Evolutionary conservation across 148 eudicot genomes (phyloP).

Genomic region (Camellia sinensis): DNA sequence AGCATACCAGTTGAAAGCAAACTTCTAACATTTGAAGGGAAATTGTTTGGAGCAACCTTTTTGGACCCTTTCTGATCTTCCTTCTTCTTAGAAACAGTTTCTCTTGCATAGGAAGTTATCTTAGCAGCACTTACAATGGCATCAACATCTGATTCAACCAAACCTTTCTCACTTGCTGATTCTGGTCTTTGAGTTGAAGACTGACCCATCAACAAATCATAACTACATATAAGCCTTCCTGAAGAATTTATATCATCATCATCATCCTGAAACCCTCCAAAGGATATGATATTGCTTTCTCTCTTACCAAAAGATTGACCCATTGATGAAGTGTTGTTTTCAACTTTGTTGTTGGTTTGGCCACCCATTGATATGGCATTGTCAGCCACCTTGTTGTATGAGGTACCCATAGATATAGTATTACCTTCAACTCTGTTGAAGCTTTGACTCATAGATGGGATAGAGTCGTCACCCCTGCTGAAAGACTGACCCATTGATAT

Average conservation of each 20-base stretch:
- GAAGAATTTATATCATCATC: slow-evolving; percentile 26
- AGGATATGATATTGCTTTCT: slow-evolving; percentile 52
- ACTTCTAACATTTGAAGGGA: slow-evolving; percentile 82
- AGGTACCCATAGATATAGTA: slow-evolving; percentile 32
- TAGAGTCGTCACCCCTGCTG: slow-evolving; percentile 24
- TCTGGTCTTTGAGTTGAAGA: slow-evolving; percentile 35
- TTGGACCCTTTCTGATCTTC: slow-evolving; percentile 51
- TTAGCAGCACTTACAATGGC: slow-evolving; percentile 29
- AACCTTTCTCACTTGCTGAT: slow-evolving; percentile 24
- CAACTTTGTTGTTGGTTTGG: slow-evolving; percentile 21
- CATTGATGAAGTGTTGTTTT: slow-evolving; percentile 28
- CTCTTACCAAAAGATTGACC: slow-evolving; percentile 40
- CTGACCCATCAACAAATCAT: slow-evolving; percentile 37
- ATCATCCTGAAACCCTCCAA: slow-evolving; percentile 51
- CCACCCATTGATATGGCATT: slow-evolving; percentile 25
- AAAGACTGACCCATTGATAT: slow-evolving; percentile 19
- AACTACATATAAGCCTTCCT: slow-evolving; percentile 26
- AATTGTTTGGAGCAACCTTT: slow-evolving; percentile 54
- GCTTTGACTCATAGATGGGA: slow-evolving; percentile 23
- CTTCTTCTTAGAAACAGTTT: slow-evolving; percentile 39
- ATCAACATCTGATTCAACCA: slow-evolving; percentile 34
- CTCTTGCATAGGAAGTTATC: slow-evolving; percentile 23
- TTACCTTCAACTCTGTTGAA: slow-evolving; percentile 16
- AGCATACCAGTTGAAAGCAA: slow-evolving; percentile 81
- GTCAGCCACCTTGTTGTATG: slow-evolving; percentile 6